Evolutionary conservation across 768 basidiomycete genomes (phyloP), one percentile per base, ranked within the genome.

Genomic region (Pulveroboletus frians): DNA sequence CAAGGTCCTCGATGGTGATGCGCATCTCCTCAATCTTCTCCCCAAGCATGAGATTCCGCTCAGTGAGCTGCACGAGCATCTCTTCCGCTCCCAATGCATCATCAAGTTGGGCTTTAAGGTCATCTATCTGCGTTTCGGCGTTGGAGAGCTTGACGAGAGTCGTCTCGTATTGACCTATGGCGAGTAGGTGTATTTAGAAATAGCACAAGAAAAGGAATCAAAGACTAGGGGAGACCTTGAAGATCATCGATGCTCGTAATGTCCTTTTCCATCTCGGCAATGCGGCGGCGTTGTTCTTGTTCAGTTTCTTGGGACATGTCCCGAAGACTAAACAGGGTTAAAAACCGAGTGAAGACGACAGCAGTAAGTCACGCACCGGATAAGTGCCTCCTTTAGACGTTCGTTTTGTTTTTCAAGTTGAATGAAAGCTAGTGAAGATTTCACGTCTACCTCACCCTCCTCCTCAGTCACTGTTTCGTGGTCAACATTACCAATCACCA

Each of bases 21-120:
- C 92, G 81, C 88, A 97, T 94, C 69, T 97, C 93, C 65, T 98
- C 96, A 55, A 97, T 92, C 82, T 93, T 94, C 90, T 97, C 95
- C 52, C 90, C 86, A 39, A 97, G 79, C 69, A 86, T 79, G 17
- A 97, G 76, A 62, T 96, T 98, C 4, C 94, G 82, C 59, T 96
- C 95, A 0, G 95, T 99, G 39, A 99, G 76, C 59, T 91, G 87
- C 18, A 96, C 92, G 13, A 98, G 80, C 79, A 99, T 88, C 52
- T 99, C 96, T 66, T 98, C 95, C 0, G 93, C 93, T 14, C 90
- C 92, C 2, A 95, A 74, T 0, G 96, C 92, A 66, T 94, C 93
- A 59, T 99, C 96, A 3, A 98, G 80, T 65, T 98, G 95, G 10
- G 82, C 60, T 66, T 98, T 97, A 52, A 99, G 80, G 50, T 95